Conservation (phyloP, 129 eudicot species). For the Dittrichia graveolens region DNA sequence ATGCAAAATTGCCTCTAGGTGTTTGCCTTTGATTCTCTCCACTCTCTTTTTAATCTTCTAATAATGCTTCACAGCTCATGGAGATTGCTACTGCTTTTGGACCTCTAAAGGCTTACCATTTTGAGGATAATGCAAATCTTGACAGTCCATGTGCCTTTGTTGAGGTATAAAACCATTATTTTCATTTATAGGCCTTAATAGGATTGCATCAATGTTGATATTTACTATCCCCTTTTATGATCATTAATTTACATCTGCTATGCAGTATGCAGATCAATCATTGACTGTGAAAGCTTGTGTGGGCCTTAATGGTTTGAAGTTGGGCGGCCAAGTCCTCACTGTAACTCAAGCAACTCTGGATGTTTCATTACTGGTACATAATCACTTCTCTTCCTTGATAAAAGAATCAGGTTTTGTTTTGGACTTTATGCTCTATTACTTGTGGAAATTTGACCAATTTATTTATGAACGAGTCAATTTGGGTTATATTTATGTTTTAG, state of each 20-base stretch:
- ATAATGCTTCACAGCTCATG: conserved; percentile 58
- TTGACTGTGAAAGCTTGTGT: conserved; percentile 87
- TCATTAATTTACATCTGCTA: conserved; percentile 5
- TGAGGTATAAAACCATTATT: conserved; percentile 55
- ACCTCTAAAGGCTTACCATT: conserved; percentile 78
- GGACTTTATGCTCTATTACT: neutral
- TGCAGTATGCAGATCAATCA: conserved; percentile 85
- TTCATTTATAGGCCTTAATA: neutral
- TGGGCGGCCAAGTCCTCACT: conserved; percentile 81
- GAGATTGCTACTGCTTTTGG: conserved; percentile 90
- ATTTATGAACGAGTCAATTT: neutral
- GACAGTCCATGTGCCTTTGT: conserved; percentile 70
- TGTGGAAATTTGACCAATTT: neutral
- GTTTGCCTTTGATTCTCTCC: neutral
- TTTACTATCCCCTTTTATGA: neutral
- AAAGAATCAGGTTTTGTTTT: neutral
- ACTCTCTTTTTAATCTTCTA: conserved; percentile 11
- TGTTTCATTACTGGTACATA: conserved; percentile 51
- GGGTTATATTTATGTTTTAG: neutral
- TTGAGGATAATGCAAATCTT: conserved; percentile 46
- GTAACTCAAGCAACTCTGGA: conserved; percentile 78
- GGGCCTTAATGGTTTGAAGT: conserved; percentile 88
- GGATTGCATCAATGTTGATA: conserved; percentile 14
- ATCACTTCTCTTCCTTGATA: conserved; percentile 2
- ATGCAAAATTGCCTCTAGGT: conserved; percentile 13